phyloP scores from a whole-genome alignment of 176 grass and related monocot species.

The Eremochloa ophiuroides region DNA sequence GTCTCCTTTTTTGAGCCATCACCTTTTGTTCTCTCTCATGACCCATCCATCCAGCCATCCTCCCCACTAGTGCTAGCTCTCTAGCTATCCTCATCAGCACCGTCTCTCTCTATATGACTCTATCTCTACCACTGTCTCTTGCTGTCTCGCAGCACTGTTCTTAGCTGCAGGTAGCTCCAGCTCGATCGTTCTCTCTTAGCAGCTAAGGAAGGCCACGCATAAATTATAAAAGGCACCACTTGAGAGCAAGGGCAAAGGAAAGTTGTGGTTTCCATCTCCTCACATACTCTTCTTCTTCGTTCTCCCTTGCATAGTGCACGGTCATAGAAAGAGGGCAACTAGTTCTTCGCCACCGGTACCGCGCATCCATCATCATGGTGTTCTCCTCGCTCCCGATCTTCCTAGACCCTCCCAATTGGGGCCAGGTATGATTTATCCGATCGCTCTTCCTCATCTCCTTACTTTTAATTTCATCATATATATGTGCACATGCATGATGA shows the following conservation, averaged over 20 bases:
- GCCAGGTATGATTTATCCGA: slow-evolving; percentile 47
- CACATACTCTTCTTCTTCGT: background rate
- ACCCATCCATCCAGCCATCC: slow-evolving; percentile 12
- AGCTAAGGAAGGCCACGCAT: slow-evolving; percentile 54
- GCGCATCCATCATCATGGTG: slow-evolving; percentile 52
- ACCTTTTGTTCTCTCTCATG: slow-evolving; percentile 27
- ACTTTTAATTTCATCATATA: background rate
- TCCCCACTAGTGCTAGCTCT: slow-evolving; percentile 30
- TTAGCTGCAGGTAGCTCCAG: background rate
- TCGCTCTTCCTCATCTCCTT: background rate
- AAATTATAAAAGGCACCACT: slow-evolving; percentile 56
- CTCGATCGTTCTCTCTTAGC: slow-evolving; percentile 47
- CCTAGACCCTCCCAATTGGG: slow-evolving; percentile 90
- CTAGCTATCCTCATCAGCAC: slow-evolving; percentile 11
- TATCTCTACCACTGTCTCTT: slow-evolving; percentile 15
- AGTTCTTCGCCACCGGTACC: background rate
- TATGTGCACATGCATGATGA: background rate
- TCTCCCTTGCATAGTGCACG: background rate
- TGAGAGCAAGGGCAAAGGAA: slow-evolving; percentile 14
- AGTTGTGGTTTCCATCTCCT: slow-evolving; percentile 29
- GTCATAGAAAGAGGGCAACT: background rate
- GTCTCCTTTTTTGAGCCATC: slow-evolving; percentile 5
- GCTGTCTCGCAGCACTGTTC: slow-evolving; percentile 16
- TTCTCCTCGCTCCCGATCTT: slow-evolving; percentile 89
- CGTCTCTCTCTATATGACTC: background rate